Evolutionary conservation across 352 stramenopile species (phyloP), one percentile per base, ranked within the genome.

Genomic region (Blastocystis sp.): DNA sequence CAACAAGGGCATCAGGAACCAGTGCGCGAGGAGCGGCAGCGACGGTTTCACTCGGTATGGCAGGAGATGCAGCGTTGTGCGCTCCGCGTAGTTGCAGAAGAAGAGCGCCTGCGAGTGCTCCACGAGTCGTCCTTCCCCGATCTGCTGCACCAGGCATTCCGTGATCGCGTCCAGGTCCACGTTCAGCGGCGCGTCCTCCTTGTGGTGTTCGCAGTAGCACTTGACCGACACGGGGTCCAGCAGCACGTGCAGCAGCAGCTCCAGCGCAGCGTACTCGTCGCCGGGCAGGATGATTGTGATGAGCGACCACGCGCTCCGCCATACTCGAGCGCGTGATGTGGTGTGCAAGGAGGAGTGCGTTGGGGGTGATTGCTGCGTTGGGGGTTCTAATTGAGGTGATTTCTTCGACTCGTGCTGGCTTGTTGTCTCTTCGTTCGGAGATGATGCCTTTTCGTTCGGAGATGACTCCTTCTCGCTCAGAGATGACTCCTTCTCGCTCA

Each of bases 121-220:
- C n/a, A 85, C 50, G 12, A 67, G 35, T 3, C 26, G 16, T 2
- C 50, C 50, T n/a, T 66, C 50, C n/a, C 74, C 74, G 3, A 85
- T 3, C 41, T 85, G 51, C n/a, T 67, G 41, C 37, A 67, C 61
- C 74, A 85, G 60, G 4, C 39, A 33, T 24, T 50, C 21, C 10
- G 50, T 85, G n/a, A 85, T n/a, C 6, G 2, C 12, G 66, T 85
- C 74, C n/a, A 85, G 60, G 33, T 85, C 74, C 10, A 85, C 55
- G 3, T 6, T 6, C n/a, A 67, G 45, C 31, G 74, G 1, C 21
- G 74, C 74, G 10, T 85, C 50, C 26, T 33, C 50, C 10, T 19
- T n/a, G 37, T 55, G 74, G 41, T 31, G 26, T 24, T 85, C 74
- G 10, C 31, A n/a, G 26, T 50, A 67, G 1, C 10, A 16, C 50